Base-by-base conservation (phyloP, 495 filamentous ascomycete species). In the Pseudoneurospora amorphoporcata region DNA sequence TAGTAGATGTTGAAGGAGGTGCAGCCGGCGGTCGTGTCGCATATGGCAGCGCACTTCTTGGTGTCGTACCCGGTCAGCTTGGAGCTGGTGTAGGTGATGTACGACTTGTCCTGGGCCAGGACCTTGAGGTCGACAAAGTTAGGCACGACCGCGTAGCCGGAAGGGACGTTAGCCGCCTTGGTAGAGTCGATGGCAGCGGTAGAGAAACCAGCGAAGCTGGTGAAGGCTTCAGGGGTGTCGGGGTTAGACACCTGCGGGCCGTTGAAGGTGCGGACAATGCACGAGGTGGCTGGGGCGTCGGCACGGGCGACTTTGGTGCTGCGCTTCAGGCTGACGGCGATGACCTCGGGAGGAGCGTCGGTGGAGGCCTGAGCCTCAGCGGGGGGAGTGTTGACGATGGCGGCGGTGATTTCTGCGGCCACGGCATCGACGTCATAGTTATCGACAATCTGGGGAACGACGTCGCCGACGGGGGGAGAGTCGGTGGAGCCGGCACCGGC, bases 1-100 rank as follows among this genome's bases (percentile, higher is more conserved):
- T 73, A 75, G 75, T 45, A 73, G 71, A 75, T 76, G 42, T 73
- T 73, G 75, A 76, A 76, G 8, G 47, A 45, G 37, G 41, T 68
- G 45, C 75, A 76, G 29, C 71, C 71, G 19, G 19, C 29, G 10
- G 71, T 53, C 23, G 19, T 12, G 35, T 75, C 39, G 53, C 75
- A 76, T 38, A 71, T 17, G 61, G 47, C 39, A n/a, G 73, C 75
- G 69, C 75, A 76, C 42, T 75, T 40, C 10, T 70, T 47, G 41
- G 71, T 45, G 37, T 71, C 45, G 73, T 76, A 76, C 8, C 4
- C 19, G 3, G 17, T 23, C 12, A 74, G 73, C 42, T 68, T 72
- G n/a, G 71, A 72, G 38, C 73, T 72, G 47, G 58, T 53, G 41
- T 74, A 74, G 39, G 72, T 74, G 23, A 76, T 35, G 71, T 75